Base-by-base conservation (phyloP, 495 filamentous ascomycete genomes). In the Penicillium daleae region DNA sequence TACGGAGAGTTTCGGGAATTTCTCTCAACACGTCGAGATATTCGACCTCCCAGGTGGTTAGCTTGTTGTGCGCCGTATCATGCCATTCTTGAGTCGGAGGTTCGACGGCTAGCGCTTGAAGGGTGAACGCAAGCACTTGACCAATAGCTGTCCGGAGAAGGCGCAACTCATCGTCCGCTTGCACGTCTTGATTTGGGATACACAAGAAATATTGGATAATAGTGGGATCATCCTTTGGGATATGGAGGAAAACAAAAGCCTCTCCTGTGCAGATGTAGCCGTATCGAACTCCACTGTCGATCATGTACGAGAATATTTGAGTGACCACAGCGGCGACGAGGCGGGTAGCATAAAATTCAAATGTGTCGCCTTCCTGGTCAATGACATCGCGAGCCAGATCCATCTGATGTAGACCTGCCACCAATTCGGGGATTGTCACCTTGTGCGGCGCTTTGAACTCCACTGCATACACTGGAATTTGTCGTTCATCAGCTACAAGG, bases 301-400 rank as follows among this genome's bases (percentile, higher is more conserved):
- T 71, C 76, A 85, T 84, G 61, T 82, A 82, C 39, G 70, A 78
- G 74, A 81, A 83, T 51, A 77, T 72, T 61, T 82, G 76, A 59
- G 75, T 80, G 59, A 79, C 62, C 48, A 82, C 74, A 35, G 79
- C 76, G 22, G 77, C 68, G 29, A 53, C 50, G 26, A 53, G 50
- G 26, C 50, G 24, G 50, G 50, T 75, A 19, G 72, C 65, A 63
- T 74, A 50, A 65, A 78, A 72, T 48, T 75, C 62, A 66, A 72
- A 72, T 31, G 60, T 71, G 19, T 74, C 62, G 21, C 67, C 66
- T 59, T 74, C 67, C 46, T 69, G 39, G 40, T 69, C 48, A 62
- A 74, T 74, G 22, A 74, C 58, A 66, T 72, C 62, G 46, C 62
- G 60, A 39, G 59, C 72, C 26, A 72, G 63, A 48, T 74, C 67